Evolutionary conservation across 768 basidiomycete species (phyloP), one percentile per base, ranked within the genome.

Genomic region (Rhizopogon vesiculosus): DNA sequence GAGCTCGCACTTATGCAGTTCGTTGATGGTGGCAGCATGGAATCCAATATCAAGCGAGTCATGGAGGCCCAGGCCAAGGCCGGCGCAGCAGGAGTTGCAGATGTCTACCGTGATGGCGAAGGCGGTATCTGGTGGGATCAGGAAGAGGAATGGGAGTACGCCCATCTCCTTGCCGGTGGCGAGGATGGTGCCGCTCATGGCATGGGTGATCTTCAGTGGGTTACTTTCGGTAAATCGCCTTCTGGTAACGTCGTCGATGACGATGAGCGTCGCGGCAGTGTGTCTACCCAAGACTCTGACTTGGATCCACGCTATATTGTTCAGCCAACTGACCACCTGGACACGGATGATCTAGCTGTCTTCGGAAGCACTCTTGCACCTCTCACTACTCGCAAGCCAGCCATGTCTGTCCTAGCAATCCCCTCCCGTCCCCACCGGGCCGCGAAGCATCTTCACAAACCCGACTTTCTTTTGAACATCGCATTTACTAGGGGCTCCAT

Each of bases 1-100:
- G 86, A 89, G 58, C 76, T 89, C 52, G 84, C 82, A 0, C 70
- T 89, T 54, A 81, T 85, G 79, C 88, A 89, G 68, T 81, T 88
- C 56, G 65, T 74, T 10, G 85, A 84, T 42, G 88, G 88, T 19
- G 88, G 88, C 0, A 76, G 65, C 46, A 72, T 82, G 54, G 80
- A 86, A 45, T 67, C 73, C 7, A 78, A 86, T 51, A 74, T 79
- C 44, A 75, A 77, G 56, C 79, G 80, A 10, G 66, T 80, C 35
- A 80, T 85, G 77, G 74, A 79, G 45, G 69, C 74, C 5, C 82
- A 83, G 49, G 85, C 84, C 16, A 78, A 75, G 62, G 74, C 75
- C 1, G 73, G 71, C 0, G 65, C 66, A 3, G 16, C 38, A 22
- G 59, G 61, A 42, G 80, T 81, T 12, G 76, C 73, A 1, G 83